Conservation (phyloP, 495 filamentous ascomycete species). For the Neurospora hispaniola region DNA sequence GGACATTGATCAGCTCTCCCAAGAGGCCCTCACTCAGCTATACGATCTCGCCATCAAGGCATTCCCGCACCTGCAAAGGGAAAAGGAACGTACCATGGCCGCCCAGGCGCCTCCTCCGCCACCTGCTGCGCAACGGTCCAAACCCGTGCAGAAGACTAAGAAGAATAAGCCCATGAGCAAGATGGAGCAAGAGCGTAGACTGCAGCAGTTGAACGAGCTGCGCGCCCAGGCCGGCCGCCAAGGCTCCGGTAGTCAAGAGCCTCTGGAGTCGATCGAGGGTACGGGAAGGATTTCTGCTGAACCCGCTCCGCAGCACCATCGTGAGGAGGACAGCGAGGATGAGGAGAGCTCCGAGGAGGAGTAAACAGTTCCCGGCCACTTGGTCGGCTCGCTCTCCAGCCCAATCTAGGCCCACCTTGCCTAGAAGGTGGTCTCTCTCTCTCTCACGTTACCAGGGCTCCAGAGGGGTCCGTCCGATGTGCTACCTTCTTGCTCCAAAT, state of each 20-base stretch:
- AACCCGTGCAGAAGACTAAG: slow-evolving; percentile 58
- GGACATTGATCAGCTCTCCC: slow-evolving; percentile 75
- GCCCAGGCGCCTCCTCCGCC: slow-evolving; percentile 17
- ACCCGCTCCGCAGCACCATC: slow-evolving; percentile 14
- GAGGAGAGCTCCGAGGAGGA: slow-evolving; percentile 29
- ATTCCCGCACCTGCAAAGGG: slow-evolving; percentile 39
- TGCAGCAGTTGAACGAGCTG: slow-evolving; percentile 62
- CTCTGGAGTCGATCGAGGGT: slow-evolving; percentile 30
- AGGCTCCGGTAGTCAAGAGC: slow-evolving; percentile 38
- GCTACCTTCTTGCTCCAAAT: neutral
- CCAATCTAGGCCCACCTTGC: neutral
- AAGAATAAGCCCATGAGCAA: slow-evolving; percentile 99
- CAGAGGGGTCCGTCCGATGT: neutral
- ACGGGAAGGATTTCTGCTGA: slow-evolving; percentile 14
- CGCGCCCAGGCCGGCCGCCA: slow-evolving; percentile 36
- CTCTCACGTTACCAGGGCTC: neutral
- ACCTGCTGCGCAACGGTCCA: slow-evolving; percentile 29
- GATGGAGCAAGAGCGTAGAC: slow-evolving; percentile 79
- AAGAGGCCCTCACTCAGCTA: slow-evolving; percentile 62
- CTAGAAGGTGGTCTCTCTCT: neutral
- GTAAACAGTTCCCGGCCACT: slow-evolving; percentile 5
- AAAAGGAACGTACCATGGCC: slow-evolving; percentile 25
- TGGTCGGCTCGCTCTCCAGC: neutral
- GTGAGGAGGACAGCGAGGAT: slow-evolving; percentile 29
- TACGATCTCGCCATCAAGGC: slow-evolving; percentile 65